Conservation (phyloP, 305 asterid genomes). For the Fraxinus velutina region DNA sequence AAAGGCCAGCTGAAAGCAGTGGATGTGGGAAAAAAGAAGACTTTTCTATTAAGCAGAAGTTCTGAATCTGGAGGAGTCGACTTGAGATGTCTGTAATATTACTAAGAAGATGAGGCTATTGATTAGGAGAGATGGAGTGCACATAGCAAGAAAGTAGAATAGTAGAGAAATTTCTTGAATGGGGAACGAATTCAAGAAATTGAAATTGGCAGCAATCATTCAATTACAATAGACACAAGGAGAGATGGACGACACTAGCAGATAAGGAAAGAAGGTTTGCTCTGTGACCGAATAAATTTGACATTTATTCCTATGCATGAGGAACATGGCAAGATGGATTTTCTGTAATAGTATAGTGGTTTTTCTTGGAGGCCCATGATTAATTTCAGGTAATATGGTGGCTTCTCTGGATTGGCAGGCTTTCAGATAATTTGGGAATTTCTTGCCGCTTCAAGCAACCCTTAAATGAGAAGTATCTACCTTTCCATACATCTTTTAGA, state of each 20-base stretch:
- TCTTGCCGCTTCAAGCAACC: neutral
- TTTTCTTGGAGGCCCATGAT: slow-evolving; percentile 1
- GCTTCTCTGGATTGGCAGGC: neutral
- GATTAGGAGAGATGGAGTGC: neutral
- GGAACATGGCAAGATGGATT: slow-evolving; percentile 1
- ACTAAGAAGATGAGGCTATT: neutral
- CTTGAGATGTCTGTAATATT: neutral
- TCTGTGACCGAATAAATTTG: neutral
- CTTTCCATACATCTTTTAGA: neutral
- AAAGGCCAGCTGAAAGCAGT: neutral
- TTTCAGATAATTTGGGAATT: neutral
- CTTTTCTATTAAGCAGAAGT: neutral
- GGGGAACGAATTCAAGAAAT: neutral
- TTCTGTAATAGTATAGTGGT: neutral
- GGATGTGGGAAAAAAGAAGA: neutral
- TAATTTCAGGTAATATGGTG: neutral
- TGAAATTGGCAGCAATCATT: neutral
- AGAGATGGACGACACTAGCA: neutral
- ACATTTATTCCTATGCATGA: neutral
- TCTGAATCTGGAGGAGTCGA: neutral
- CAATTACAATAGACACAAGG: neutral
- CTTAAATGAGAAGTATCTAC: neutral
- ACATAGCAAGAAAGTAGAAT: neutral
- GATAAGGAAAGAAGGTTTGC: neutral
- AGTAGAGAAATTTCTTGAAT: neutral